Evolutionary conservation across 192 early-diverging fungal species (phyloP).

Genomic region (Umbelopsis sp.): DNA sequence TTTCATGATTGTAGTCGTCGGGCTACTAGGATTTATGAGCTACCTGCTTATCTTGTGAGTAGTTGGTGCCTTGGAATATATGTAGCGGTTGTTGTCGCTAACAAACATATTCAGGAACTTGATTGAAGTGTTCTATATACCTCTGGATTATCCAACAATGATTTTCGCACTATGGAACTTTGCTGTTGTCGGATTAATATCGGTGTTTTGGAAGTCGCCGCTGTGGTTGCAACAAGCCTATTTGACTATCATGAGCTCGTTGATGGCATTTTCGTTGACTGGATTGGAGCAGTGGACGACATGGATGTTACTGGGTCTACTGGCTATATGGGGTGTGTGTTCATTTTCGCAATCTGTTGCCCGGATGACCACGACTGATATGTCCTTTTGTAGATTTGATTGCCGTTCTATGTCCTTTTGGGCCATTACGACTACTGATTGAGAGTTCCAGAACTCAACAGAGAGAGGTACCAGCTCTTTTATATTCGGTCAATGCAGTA

Average conservation of each 20-base stretch:
- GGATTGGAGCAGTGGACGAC: conserved; percentile 73
- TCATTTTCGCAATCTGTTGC: background rate
- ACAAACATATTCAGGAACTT: conserved; percentile 32
- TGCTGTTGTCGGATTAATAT: conserved; percentile 64
- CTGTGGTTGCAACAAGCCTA: conserved; percentile 76
- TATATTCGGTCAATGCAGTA: conserved; percentile 72
- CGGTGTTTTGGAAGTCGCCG: conserved; percentile 86
- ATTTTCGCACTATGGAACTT: conserved; percentile 83
- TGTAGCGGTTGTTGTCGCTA: background rate
- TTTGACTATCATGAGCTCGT: conserved; percentile 74
- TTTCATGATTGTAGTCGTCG: conserved; percentile 72
- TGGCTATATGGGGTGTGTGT: conserved; percentile 79
- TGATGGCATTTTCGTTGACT: conserved; percentile 83
- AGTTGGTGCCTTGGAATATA: background rate
- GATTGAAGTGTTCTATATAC: conserved; percentile 55
- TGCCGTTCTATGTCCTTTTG: conserved; percentile 90
- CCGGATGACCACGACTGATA: background rate
- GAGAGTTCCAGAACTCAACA: conserved; percentile 74
- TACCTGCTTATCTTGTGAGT: conserved; percentile 57
- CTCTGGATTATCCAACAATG: conserved; percentile 77
- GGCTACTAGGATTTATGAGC: conserved; percentile 77
- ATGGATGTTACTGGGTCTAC: conserved; percentile 78
- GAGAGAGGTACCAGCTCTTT: conserved; percentile 76
- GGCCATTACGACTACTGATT: conserved; percentile 78
- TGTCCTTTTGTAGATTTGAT: conserved; percentile 67